Evolutionary conservation across 2,329 filamentous ascomycete species (phyloP).

Genomic region (Phaeosphaeriaceae sp.): DNA sequence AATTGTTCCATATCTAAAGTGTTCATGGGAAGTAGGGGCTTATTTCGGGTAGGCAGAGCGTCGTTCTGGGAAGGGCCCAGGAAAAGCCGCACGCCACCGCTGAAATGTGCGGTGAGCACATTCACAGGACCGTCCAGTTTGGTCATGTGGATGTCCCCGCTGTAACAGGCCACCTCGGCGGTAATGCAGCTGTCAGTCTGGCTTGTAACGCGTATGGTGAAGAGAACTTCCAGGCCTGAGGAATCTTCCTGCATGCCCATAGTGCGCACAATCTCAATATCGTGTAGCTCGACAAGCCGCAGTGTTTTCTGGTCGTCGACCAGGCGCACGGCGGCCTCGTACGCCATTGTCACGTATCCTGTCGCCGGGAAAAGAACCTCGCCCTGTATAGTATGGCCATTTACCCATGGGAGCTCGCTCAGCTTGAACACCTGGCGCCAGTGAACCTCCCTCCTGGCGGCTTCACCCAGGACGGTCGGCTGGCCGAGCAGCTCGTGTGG

Average conservation of each 20-base stretch:
- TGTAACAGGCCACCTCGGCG: slow-evolving; percentile 12
- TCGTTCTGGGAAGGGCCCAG: too few species aligned
- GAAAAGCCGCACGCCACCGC: neutral
- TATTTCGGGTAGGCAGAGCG: too few species aligned
- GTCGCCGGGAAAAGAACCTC: slow-evolving; percentile 53
- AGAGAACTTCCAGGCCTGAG: neutral
- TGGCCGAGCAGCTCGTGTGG: slow-evolving; percentile 14
- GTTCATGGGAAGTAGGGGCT: neutral
- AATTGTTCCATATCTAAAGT: neutral
- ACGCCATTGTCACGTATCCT: slow-evolving; percentile 51
- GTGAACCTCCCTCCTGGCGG: slow-evolving; percentile 12
- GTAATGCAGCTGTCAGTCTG: slow-evolving; percentile 8
- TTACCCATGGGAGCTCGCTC: slow-evolving; percentile 29
- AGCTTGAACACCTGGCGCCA: slow-evolving; percentile 50
- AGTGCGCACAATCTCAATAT: slow-evolving; percentile 17
- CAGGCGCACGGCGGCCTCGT: slow-evolving; percentile 8
- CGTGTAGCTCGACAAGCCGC: slow-evolving; percentile 13
- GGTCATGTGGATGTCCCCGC: slow-evolving; percentile 6
- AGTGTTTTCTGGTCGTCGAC: slow-evolving; percentile 4
- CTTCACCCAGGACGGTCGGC: neutral
- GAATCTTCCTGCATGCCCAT: slow-evolving; percentile 13
- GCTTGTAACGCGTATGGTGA: neutral
- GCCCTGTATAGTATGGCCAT: slow-evolving; percentile 15
- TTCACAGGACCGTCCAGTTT: slow-evolving; percentile 7
- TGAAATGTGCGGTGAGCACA: slow-evolving; percentile 7